Evolutionary conservation across 768 basidiomycete genomes (phyloP).

Genomic region (Auricularia sp.): DNA sequence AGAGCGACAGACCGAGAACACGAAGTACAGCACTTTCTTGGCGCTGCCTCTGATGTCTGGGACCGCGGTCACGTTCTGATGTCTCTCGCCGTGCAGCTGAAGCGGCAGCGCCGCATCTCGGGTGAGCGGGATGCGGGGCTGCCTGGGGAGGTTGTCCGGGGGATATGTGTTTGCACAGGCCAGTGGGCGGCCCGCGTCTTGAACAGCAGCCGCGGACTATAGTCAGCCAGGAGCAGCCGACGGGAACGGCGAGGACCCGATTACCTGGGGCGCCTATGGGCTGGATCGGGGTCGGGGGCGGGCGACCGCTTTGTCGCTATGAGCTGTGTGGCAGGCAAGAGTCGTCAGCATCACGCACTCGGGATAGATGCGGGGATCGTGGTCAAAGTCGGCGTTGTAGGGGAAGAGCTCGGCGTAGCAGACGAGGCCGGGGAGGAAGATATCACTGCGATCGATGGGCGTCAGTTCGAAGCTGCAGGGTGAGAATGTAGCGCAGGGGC

Average conservation of each 20-base stretch:
- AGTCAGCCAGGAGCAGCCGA: background rate
- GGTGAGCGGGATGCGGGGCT: background rate
- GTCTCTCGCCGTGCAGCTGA: background rate
- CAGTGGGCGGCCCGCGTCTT: background rate
- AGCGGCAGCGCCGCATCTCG: background rate
- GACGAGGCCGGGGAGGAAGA: conserved; percentile 56
- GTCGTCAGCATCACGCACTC: background rate
- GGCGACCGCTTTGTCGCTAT: background rate
- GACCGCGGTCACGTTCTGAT: background rate
- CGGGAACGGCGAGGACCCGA: background rate
- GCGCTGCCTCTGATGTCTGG: background rate
- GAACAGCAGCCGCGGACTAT: background rate
- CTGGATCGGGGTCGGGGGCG: background rate
- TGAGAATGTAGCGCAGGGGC: background rate
- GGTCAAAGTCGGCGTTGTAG: background rate
- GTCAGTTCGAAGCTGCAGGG: conserved; percentile 6
- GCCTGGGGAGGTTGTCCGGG: background rate
- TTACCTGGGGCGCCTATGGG: background rate
- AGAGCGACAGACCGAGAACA: background rate
- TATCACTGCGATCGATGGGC: conserved; percentile 32
- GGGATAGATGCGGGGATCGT: background rate
- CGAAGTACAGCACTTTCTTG: background rate
- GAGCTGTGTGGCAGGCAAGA: background rate
- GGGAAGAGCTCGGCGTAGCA: conserved; percentile 75
- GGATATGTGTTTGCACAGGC: background rate